A percentile compares a stretch with the other conserved stretches of the same genome.
Conservation (phyloP, 1,284 basidiomycete species). For the Cryptococcus wingfieldii region DNA sequence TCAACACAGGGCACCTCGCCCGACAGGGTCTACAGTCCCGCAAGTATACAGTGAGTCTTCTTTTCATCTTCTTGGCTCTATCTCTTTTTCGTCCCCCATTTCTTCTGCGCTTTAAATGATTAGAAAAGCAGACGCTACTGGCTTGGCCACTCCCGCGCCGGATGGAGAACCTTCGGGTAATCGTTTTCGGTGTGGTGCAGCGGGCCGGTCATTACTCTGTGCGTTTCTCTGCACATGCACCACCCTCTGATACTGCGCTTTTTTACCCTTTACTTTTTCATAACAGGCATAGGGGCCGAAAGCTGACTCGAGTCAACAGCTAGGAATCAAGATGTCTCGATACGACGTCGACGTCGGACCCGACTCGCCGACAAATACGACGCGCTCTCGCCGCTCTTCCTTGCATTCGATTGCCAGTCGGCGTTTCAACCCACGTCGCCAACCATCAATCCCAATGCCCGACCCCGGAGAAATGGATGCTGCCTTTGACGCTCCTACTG, state of each 20-base stretch:
- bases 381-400: constrained; percentile 29
- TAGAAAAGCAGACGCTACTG: constrained; percentile 9
- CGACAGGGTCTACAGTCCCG: no score
- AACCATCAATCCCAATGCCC: constrained; percentile 21
- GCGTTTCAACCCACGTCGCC: constrained; percentile 13
- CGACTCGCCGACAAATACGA: constrained; percentile 14
- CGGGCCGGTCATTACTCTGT: constrained; percentile 1
- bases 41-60: no score
- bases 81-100: not conserved
- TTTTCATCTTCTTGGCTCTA: no score
- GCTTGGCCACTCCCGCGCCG: not conserved
- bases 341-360: constrained; percentile 28
- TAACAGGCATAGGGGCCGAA: not conserved
- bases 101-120: constrained; percentile 5
- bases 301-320: constrained; percentile 1
- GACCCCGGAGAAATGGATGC: constrained; percentile 48
- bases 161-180: constrained; percentile 5
- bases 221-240: constrained; percentile 12
- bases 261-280: not conserved
- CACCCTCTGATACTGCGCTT: constrained; percentile 12
- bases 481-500: constrained; percentile 40
- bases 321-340: constrained; percentile 24
- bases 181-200: constrained; percentile 5
- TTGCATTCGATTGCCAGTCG: constrained; percentile 31
- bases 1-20: no score